Conservation (phyloP, 805 yeast genomes). For the Candida hispaniensis region DNA sequence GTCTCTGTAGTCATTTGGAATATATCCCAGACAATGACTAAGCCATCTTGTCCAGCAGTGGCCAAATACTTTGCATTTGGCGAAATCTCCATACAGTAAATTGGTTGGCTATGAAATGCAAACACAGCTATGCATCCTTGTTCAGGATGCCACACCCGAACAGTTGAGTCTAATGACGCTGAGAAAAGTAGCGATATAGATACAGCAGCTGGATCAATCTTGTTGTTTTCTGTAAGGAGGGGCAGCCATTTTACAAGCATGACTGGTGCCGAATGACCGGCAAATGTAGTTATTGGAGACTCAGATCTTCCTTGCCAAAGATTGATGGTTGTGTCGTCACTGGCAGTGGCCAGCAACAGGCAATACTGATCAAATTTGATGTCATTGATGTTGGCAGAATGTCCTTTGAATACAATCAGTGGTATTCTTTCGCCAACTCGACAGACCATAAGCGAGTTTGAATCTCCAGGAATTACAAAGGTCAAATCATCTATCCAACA, state of each 20-base stretch:
- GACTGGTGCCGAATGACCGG: conserved; percentile 25
- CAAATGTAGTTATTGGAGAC: conserved; percentile 23
- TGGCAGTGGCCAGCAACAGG: conserved; percentile 56
- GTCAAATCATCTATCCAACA: conserved; percentile 59
- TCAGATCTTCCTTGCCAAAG: conserved; percentile 71
- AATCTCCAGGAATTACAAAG: conserved; percentile 59
- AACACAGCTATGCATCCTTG: conserved; percentile 28
- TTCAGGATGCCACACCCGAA: conserved; percentile 55
- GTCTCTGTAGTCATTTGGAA: conserved; percentile 1
- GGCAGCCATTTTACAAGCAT: conserved; percentile 22
- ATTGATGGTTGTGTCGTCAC: conserved; percentile 65
- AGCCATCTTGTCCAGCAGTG: conserved; percentile 58
- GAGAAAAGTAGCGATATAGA: conserved; percentile 34
- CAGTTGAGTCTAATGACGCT: conserved; percentile 60
- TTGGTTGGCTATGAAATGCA: conserved; percentile 41
- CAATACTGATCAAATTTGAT: conserved; percentile 43
- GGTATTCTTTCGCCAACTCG: conserved; percentile 40
- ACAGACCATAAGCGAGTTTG: conserved; percentile 45
- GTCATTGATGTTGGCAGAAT: conserved; percentile 45
- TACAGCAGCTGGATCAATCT: conserved; percentile 12
- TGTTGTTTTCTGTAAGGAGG: conserved; percentile 12
- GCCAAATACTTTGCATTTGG: conserved; percentile 41
- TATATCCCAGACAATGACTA: conserved; percentile 30
- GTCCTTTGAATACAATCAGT: conserved; percentile 51
- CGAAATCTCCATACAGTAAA: conserved; percentile 45